Base-by-base conservation (phyloP, 2,329 filamentous ascomycete genomes). In the Botrytis galanthina region DNA sequence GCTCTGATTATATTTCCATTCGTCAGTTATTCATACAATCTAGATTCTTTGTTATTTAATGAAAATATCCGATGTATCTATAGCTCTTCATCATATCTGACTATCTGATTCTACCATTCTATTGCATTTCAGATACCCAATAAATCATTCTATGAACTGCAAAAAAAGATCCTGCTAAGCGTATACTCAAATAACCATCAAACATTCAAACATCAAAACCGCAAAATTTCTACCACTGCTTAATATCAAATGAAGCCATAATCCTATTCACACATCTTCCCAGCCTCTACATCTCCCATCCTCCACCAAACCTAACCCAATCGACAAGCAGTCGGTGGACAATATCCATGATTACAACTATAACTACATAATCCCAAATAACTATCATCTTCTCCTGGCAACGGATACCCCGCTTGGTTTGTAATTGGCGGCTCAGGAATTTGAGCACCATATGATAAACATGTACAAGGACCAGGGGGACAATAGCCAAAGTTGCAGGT, bases 281-380 rank as follows among this genome's bases (percentile, higher is more conserved):
- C n/a, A n/a, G n/a, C n/a, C n/a, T n/a, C n/a, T n/a, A n/a, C n/a
- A n/a, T n/a, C n/a, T 66, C 12, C 16, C 14, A 1, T 0, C 26
- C 9, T 18, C 2, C 51, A 54, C 3, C 14, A 46, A 9, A 0
- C 16, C 26, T 57, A 68, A 26, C 32, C 68, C 39, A 46, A 69
- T 71, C 48, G 70, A 54, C 61, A 72, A 57, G 57, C 70, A 39
- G 57, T 72, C 7, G 44, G 16, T 7, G 70, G 70, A 44, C 70
- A 72, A 73, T 86, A 86, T 0, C 84, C 84, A 76, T 85, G 83
- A 74, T 82, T 83, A 61, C 84, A 86, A 14, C 83, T 81, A 75
- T 82, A 86, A 73, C 82, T 84, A 75, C 85, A 86, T 22, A 86
- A 80, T 0, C 84, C 84, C 57, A 81, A 74, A 75, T 86, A 87